Conservation (phyloP, 2,329 filamentous ascomycete genomes). For the Capronia americana region DNA sequence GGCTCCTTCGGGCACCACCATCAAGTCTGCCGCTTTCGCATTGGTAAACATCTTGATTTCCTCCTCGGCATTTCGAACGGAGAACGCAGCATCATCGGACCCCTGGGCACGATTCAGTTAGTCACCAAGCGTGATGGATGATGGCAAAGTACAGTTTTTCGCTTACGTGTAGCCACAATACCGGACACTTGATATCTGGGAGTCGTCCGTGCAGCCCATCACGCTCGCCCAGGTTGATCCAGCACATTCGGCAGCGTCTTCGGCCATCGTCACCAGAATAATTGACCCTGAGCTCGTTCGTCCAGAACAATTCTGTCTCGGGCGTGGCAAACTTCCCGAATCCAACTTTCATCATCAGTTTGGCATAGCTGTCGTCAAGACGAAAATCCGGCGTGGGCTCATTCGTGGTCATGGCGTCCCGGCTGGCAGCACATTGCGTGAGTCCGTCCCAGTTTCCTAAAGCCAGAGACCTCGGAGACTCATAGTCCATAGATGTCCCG, state of each 20-base stretch:
- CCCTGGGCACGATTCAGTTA: constrained; percentile 43
- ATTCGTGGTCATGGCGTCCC: constrained; percentile 16
- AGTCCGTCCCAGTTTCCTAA: constrained; percentile 58
- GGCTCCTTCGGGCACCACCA: constrained; percentile 54
- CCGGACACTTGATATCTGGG: constrained; percentile 57
- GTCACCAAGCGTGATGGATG: not conserved
- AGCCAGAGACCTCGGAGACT: constrained; percentile 52
- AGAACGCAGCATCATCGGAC: constrained; percentile 51
- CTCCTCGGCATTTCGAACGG: constrained; percentile 51
- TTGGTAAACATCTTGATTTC: constrained; percentile 58
- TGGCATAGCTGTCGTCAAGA: constrained; percentile 51
- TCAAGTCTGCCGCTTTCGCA: constrained; percentile 51
- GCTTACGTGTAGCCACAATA: constrained; percentile 57
- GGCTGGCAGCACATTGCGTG: not conserved
- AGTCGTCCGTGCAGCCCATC: constrained; percentile 57
- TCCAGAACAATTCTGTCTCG: constrained; percentile 53
- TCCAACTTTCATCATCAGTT: constrained; percentile 55
- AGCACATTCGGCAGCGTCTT: constrained; percentile 55
- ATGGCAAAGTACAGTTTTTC: not conserved
- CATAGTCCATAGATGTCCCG: constrained; percentile 60
- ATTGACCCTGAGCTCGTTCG: constrained; percentile 50
- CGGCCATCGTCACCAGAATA: constrained; percentile 59
- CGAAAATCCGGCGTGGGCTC: constrained; percentile 51
- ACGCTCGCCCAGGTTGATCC: constrained; percentile 55
- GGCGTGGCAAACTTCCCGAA: constrained; percentile 52